Conservation (phyloP, 495 filamentous ascomycete genomes). For the Aspergillus nidulans region DNA sequence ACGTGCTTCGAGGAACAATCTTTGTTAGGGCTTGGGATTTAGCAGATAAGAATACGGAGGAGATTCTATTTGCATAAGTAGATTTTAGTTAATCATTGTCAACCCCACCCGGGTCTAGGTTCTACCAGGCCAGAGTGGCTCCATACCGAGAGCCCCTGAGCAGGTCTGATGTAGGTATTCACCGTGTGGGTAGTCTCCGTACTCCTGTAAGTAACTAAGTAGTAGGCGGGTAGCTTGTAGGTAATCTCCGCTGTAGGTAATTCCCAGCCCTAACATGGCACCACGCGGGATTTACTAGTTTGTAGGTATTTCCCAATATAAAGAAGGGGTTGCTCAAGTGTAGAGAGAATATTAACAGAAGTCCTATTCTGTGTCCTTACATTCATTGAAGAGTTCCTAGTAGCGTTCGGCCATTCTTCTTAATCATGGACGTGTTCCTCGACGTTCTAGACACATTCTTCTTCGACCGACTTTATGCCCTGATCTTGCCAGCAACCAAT, state of each 20-base stretch:
- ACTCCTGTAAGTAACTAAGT: background rate
- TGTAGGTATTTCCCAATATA: conserved; percentile 7
- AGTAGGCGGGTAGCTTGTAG: conserved; percentile 1
- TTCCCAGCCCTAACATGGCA: background rate
- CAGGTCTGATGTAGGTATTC: background rate
- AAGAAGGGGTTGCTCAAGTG: background rate
- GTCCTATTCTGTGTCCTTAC: no score
- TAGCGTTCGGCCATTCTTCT: background rate
- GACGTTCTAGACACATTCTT: conserved; percentile 72
- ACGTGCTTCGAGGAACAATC: background rate
- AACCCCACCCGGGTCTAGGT: background rate
- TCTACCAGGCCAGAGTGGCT: background rate
- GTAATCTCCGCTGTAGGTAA: conserved; percentile 1
- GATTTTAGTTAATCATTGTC: background rate
- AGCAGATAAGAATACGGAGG: background rate
- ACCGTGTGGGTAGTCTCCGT: background rate
- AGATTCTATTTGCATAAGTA: background rate
- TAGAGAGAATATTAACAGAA: no score
- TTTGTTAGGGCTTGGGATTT: background rate
- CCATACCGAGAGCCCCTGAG: background rate
- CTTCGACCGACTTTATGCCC: conserved; percentile 70
- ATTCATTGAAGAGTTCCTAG: background rate
- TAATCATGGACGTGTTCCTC: conserved; percentile 76
- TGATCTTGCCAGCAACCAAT: conserved; percentile 44
- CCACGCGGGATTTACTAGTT: background rate